Conservation (phyloP, 768 basidiomycete genomes). For the Termitomyces titanicus region DNA sequence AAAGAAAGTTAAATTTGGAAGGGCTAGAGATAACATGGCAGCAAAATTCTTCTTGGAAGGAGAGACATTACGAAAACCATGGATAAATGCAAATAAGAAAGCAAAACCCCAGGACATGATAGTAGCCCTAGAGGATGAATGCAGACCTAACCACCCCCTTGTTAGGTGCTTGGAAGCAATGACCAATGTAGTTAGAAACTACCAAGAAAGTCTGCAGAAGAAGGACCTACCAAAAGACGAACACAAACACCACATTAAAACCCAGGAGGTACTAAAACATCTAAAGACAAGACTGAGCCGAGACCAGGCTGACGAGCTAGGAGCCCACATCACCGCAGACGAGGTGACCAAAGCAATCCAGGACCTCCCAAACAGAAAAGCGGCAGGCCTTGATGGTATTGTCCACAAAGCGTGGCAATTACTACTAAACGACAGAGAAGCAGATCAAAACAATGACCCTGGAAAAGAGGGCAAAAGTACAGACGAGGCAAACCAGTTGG, state of each 20-base stretch:
- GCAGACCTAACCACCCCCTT: not conserved
- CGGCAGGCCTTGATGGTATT: constrained; percentile 22
- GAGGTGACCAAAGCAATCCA: constrained; percentile 17
- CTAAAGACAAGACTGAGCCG: constrained; percentile 2
- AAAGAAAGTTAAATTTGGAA: not conserved
- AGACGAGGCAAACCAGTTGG: no score
- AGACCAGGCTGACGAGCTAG: no score
- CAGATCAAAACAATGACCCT: no score
- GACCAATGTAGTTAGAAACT: constrained; percentile 25
- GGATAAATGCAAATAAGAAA: constrained; percentile 7
- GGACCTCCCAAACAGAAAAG: constrained; percentile 13
- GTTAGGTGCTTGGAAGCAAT: constrained; percentile 20
- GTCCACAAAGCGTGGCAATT: constrained; percentile 21
- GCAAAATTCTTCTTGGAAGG: constrained; percentile 10
- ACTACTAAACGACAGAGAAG: not conserved
- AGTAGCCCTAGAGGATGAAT: constrained; percentile 1
- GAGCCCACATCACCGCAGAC: no score
- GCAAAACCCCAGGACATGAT: constrained; percentile 16
- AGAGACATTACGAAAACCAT: constrained; percentile 18
- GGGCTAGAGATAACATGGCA: not conserved
- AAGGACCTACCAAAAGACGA: not conserved
- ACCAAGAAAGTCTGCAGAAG: constrained; percentile 28
- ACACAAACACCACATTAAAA: not conserved
- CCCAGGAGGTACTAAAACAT: not conserved
- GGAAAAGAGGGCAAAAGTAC: not conserved